phyloP scores from a whole-genome alignment of 2,329 filamentous ascomycete species.

The Xylariaceae sp. region DNA sequence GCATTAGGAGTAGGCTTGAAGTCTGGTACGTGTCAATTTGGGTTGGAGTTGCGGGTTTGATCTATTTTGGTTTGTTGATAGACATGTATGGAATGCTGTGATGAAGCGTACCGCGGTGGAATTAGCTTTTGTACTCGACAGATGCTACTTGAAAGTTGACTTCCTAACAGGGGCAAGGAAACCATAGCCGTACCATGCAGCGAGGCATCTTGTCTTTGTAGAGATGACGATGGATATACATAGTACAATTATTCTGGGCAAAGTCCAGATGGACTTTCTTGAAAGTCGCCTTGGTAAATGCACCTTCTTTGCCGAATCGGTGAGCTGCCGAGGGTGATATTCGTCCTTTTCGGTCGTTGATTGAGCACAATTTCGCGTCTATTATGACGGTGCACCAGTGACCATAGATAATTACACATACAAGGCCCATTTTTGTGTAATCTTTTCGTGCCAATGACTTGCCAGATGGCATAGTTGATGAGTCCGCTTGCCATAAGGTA shows the following conservation, averaged over 20 bases:
- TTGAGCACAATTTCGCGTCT: constrained; percentile 1
- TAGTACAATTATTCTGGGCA: constrained; percentile 35
- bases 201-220: constrained; percentile 38
- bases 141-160: no score
- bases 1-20: constrained; percentile 38
- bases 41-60: no score
- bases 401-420: constrained; percentile 24
- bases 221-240: constrained; percentile 42
- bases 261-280: constrained; percentile 32
- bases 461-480: not conserved
- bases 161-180: no score
- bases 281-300: constrained; percentile 32
- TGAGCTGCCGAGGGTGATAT: constrained; percentile 26
- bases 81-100: no score
- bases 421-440: constrained; percentile 18
- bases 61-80: no score
- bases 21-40: not conserved
- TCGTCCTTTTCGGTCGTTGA: constrained; percentile 10
- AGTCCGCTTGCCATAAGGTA: not conserved
- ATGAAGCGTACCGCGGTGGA: no score
- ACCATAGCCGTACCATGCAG: constrained; percentile 23
- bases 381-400: not conserved
- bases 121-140: no score
- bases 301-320: constrained; percentile 39
- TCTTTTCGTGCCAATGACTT: constrained; percentile 14